phyloP scores from a whole-genome alignment of 441 rosid genomes.

The Bocquillonia castaneifolia region DNA sequence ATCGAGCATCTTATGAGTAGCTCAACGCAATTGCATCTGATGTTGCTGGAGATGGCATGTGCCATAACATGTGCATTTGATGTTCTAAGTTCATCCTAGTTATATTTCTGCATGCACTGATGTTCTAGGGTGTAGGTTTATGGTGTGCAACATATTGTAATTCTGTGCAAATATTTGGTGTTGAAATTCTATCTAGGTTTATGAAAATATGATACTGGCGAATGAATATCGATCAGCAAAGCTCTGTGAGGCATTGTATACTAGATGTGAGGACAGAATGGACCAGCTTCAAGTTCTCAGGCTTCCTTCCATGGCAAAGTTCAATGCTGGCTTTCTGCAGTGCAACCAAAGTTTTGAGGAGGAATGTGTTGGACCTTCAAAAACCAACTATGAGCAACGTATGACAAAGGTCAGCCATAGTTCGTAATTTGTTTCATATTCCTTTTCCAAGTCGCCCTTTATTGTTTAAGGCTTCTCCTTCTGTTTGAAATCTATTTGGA shows the following conservation, averaged over 20 bases:
- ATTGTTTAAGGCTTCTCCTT: not conserved
- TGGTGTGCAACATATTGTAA: constrained; percentile 1
- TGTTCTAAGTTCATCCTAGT: not conserved
- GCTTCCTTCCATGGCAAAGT: constrained; percentile 99
- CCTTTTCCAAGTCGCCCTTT: not conserved
- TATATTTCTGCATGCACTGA: too few species aligned
- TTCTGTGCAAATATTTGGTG: constrained; percentile 21
- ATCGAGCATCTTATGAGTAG: not conserved
- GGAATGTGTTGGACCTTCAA: constrained; percentile 91
- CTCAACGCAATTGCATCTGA: not conserved
- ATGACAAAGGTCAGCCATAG: constrained; percentile 65
- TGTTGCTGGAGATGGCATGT: constrained; percentile 1
- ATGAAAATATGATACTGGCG: constrained; percentile 58
- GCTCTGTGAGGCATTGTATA: constrained; percentile 76
- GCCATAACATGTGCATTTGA: not conserved
- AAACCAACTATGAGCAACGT: constrained; percentile 70
- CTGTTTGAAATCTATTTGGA: not conserved
- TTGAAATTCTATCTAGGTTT: constrained; percentile 46
- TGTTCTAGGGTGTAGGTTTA: not conserved
- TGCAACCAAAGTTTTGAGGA: constrained; percentile 86
- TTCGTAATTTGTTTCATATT: constrained; percentile 7
- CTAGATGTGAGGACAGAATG: constrained; percentile 90
- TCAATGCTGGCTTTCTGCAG: constrained; percentile 82
- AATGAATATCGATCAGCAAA: constrained; percentile 82
- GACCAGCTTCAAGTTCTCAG: constrained; percentile 95